Percentiles rank a stretch among this genome's conserved stretches.
phyloP scores from a whole-genome alignment of 2,329 filamentous ascomycete species.

The Claviceps spartinae region DNA sequence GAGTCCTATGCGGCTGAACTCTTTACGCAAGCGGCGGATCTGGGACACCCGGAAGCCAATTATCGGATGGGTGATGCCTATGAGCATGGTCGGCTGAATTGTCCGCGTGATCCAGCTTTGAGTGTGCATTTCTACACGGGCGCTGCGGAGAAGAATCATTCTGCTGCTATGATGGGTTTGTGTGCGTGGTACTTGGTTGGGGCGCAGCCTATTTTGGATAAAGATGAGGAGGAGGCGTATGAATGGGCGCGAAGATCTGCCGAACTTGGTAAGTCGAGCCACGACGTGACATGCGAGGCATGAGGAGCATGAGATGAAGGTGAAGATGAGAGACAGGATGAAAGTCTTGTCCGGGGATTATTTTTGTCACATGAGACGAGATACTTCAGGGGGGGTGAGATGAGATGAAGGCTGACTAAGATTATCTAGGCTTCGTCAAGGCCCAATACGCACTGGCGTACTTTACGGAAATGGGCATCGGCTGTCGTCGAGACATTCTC shows the following conservation, averaged over 20 bases:
- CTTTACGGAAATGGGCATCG: conserved; percentile 97
- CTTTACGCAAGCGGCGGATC: conserved; percentile 84
- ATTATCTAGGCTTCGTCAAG: conserved; percentile 43
- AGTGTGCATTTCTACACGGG: conserved; percentile 97
- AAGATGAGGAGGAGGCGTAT: conserved; percentile 91
- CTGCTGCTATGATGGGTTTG: conserved; percentile 90
- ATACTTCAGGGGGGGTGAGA: neutral
- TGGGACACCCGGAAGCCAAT: conserved; percentile 77
- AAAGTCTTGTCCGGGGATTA: neutral
- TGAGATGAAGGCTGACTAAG: neutral
- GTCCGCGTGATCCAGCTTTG: conserved; percentile 78
- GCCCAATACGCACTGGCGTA: conserved; percentile 95
- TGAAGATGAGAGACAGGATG: neutral
- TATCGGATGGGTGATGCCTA: conserved; percentile 92
- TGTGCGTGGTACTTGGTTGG: conserved; percentile 99
- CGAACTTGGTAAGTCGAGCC: conserved; percentile 53
- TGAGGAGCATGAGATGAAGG: neutral
- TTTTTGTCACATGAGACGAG: no score
- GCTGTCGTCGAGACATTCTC: conserved; percentile 82
- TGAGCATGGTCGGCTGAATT: conserved; percentile 78
- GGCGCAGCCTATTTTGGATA: conserved; percentile 79
- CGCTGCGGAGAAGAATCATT: conserved; percentile 72
- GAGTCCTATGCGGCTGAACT: conserved; percentile 82
- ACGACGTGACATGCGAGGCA: no score
- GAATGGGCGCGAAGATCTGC: conserved; percentile 88